These are phyloP conservation scores for Dothistroma pini DNA, from an alignment of 2,329 filamentous ascomycete species.

Conservation along the genomic window DNA sequence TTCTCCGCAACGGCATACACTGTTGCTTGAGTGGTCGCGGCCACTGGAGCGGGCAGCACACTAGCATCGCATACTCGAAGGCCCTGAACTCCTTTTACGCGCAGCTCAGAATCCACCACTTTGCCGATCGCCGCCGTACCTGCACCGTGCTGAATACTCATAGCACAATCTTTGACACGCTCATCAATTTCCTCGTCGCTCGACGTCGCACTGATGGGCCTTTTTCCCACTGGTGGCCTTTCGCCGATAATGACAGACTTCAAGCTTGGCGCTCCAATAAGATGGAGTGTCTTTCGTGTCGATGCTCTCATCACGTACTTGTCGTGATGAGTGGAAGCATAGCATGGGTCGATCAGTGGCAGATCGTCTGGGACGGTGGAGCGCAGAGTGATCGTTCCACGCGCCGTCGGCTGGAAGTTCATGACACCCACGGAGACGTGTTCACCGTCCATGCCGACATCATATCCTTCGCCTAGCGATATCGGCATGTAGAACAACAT, in stretches of 20 bases:
- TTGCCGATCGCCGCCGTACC: slow-evolving; percentile 8
- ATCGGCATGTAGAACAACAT: neutral
- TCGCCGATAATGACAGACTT: neutral
- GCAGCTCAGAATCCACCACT: slow-evolving; percentile 55
- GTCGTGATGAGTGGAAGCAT: slow-evolving; percentile 34
- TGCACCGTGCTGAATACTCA: slow-evolving; percentile 2
- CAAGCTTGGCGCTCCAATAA: neutral
- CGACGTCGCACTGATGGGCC: neutral
- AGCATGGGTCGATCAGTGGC: slow-evolving; percentile 55
- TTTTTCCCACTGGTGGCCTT: neutral
- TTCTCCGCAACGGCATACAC: slow-evolving; percentile 11
- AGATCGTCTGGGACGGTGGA: slow-evolving; percentile 60
- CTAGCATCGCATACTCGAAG: slow-evolving; percentile 61
- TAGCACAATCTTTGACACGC: neutral
- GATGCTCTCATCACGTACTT: neutral
- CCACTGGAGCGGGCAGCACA: slow-evolving; percentile 44
- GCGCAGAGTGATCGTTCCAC: slow-evolving; percentile 58
- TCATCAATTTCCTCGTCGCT: slow-evolving; percentile 5
- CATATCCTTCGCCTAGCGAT: neutral
- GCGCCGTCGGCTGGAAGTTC: slow-evolving; percentile 27
- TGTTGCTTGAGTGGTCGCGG: slow-evolving; percentile 4
- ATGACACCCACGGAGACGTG: slow-evolving; percentile 2
- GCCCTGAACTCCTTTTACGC: slow-evolving; percentile 52
- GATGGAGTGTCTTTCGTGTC: neutral
- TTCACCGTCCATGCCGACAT: slow-evolving; percentile 1